Base-by-base conservation (phyloP, 2,329 filamentous ascomycete genomes). In the Microcyclospora pomicola region DNA sequence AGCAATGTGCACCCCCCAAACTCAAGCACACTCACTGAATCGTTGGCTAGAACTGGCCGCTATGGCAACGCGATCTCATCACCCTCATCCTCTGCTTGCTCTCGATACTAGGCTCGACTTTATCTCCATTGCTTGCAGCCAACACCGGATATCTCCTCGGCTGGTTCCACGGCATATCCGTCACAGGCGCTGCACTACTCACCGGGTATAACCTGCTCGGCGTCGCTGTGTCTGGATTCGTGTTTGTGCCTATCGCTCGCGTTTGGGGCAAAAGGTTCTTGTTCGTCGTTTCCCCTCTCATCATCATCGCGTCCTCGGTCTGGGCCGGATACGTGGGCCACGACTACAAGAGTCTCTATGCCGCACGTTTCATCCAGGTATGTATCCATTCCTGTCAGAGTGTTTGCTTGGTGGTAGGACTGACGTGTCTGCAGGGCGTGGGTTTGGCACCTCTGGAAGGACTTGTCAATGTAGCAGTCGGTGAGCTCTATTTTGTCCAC, bases 261-360 rank as follows among this genome's bases (percentile, higher is more conserved):
- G 78, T 93, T 47, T 93, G 83, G 82, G 86, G 86, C 27, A 94
- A 93, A 60, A 72, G 86, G 29, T 86, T 93, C 62, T 62, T 84
- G 11, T 93, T 91, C 56, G 61, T 93, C 15, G 48, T 88, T 2
- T 85, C 83, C 6, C 75, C 77, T 37, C 44, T 81, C 35, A 68
- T 92, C 40, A 67, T 91, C 49, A 71, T 88, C 27, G 66, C 69
- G 27, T 80, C 80, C 38, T 80, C 76, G 48, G 73, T 72, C 2
- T 93, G 86, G 86, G 84, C 73, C 28, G 82, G 82, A 29, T 73
- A 71, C 1, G 73, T 72, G 27, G 70, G 73, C 9, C 67, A 64
- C 24, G 73, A 74, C 55, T 87, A 88, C 55, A 65, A 61, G 13
- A 82, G 75, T 53, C 65, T 93, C 42, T 55, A 87, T 2, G 82